Conservation (phyloP, 2,329 filamentous ascomycete genomes). For the Samsoniella hepiali region DNA sequence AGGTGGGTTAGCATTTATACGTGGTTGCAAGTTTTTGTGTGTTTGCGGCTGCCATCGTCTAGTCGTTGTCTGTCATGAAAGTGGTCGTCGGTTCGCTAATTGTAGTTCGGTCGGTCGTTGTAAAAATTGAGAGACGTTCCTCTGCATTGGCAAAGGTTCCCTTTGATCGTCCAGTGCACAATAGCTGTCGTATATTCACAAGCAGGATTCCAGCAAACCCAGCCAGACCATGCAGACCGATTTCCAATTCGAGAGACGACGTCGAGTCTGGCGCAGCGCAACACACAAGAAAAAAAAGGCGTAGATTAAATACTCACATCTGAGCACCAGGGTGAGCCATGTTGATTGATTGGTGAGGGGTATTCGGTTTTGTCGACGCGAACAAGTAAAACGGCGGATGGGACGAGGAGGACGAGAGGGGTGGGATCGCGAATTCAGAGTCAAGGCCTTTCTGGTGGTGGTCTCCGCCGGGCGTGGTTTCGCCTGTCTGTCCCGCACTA, state of each 20-base stretch:
- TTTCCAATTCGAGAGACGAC: constrained; percentile 2
- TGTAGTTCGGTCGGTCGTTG: neutral
- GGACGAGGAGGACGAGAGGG: constrained; percentile 7
- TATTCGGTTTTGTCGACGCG: constrained; percentile 8
- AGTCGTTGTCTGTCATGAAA: neutral
- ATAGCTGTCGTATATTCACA: neutral
- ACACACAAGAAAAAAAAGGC: constrained; percentile 1
- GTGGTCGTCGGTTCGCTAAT: neutral
- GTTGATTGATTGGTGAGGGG: constrained; percentile 39
- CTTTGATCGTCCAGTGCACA: neutral
- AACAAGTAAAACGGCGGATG: constrained; percentile 5
- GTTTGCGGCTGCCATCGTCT: neutral
- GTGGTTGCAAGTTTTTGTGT: too few relatives aligned
- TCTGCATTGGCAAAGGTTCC: neutral
- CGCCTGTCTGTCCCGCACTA: constrained; percentile 14
- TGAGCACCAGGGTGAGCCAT: constrained; percentile 61
- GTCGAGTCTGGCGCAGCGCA: neutral
- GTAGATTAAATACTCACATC: constrained; percentile 49
- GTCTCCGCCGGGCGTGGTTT: constrained; percentile 15
- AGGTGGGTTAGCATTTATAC: constrained; percentile 15
- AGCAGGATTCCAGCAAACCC: neutral
- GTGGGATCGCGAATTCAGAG: constrained; percentile 18
- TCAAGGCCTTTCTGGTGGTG: constrained; percentile 8
- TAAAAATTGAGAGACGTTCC: neutral
- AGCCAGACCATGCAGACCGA: neutral